Percentiles rank a stretch among this genome's conserved stretches.
These are phyloP conservation scores for Vaccinium vitisidaea DNA, from an alignment of 148 eudicot genomes.

Conservation along the genomic window DNA sequence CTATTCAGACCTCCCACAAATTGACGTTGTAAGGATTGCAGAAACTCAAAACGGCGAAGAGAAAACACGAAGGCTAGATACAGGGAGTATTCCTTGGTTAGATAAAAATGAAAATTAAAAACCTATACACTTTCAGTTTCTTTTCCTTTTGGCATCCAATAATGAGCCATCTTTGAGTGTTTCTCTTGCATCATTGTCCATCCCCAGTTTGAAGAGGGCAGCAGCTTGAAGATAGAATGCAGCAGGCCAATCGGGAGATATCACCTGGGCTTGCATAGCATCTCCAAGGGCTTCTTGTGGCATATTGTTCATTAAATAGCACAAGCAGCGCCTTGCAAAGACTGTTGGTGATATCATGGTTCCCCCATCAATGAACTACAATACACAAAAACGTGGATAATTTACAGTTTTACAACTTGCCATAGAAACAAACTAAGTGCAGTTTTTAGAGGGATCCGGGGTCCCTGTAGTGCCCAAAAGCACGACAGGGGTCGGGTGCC, in stretches of 20 bases:
- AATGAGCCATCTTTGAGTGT: slow-evolving; percentile 55
- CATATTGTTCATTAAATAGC: slow-evolving; percentile 56
- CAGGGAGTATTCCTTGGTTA: neutral
- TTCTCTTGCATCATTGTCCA: slow-evolving; percentile 62
- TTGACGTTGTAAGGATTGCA: neutral
- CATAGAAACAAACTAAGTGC: neutral
- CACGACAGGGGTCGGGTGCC: too few species aligned
- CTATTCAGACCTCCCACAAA: slow-evolving; percentile 13
- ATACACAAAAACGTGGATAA: neutral
- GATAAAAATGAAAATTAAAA: neutral
- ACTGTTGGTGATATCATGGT: slow-evolving; percentile 75
- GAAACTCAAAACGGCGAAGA: slow-evolving; percentile 3
- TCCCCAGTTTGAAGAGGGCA: slow-evolving; percentile 55
- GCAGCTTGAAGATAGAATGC: slow-evolving; percentile 59
- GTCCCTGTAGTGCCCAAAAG: too few species aligned
- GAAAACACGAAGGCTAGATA: neutral
- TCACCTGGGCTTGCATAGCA: slow-evolving; percentile 66
- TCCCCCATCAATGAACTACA: slow-evolving; percentile 61
- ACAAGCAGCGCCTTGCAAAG: slow-evolving; percentile 53
- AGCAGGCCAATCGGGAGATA: slow-evolving; percentile 59
- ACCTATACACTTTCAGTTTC: slow-evolving; percentile 31
- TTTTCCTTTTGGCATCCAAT: slow-evolving; percentile 49
- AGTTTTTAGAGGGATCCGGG: neutral
- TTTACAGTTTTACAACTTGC: neutral
- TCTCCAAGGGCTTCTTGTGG: slow-evolving; percentile 63